A percentile compares a stretch with the other conserved stretches of the same genome.
Conservation (phyloP, 192 early-diverging fungal genomes). For the Jimgerdemannia lactiflua region DNA sequence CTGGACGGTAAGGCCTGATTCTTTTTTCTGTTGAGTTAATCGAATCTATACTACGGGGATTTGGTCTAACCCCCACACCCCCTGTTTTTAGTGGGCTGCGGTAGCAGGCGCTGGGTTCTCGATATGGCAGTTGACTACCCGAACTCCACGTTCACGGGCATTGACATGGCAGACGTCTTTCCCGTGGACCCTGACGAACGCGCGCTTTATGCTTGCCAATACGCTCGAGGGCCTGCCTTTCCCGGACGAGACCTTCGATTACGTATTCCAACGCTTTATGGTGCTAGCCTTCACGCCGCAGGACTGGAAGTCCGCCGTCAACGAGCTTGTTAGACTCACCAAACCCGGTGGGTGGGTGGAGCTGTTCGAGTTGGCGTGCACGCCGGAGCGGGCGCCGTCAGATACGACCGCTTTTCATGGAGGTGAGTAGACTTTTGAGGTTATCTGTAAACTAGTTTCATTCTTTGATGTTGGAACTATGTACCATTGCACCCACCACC, state of each 20-base stretch:
- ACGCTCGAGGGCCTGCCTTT: slow-evolving; percentile 34
- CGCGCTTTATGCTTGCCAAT: slow-evolving; percentile 19
- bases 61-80: too few species aligned
- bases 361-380: neutral
- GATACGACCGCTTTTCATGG: too few species aligned
- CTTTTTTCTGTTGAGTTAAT: too few species aligned
- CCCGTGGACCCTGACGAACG: slow-evolving; percentile 5
- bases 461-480: too few species aligned
- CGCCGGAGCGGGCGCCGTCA: neutral
- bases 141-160: slow-evolving; percentile 5
- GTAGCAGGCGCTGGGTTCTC: slow-evolving; percentile 7
- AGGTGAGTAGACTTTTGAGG: too few species aligned
- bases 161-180: slow-evolving; percentile 11
- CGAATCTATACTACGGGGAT: too few species aligned
- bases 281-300: slow-evolving; percentile 29
- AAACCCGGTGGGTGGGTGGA: slow-evolving; percentile 1
- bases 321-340: slow-evolving; percentile 4
- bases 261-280: slow-evolving; percentile 35
- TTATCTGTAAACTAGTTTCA: too few species aligned
- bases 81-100: neutral
- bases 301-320: slow-evolving; percentile 16
- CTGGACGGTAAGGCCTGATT: slow-evolving; percentile 1
- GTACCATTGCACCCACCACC: too few species aligned
- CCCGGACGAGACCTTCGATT: slow-evolving; percentile 38
- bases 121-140: slow-evolving; percentile 17